Base-by-base conservation (phyloP, 768 basidiomycete genomes). In the Auriculariales sp. region DNA sequence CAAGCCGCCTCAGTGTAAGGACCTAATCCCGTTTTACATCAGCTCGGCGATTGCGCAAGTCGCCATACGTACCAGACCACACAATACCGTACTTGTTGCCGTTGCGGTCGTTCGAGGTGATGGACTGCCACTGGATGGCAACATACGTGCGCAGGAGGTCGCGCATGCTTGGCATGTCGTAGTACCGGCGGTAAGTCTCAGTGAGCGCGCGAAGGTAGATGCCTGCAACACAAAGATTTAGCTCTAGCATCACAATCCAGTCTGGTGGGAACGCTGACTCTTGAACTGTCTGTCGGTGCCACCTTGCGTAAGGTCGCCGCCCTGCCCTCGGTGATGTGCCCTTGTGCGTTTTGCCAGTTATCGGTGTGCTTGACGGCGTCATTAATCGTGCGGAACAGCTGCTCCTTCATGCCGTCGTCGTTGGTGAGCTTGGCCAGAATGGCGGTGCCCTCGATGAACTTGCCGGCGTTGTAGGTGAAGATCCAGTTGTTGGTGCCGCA, bases 381-480 rank as follows among this genome's bases (percentile, higher is more conserved):
- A n/a, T 65, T 64, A 27, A 66, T 57, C 9, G 66, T 62, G 19
- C 66, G 59, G 7, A 65, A 49, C 66, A 67, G 61, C 50, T 68
- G 51, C 1, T 53, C 58, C 32, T 54, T 67, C 72, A 72, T 74
- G 30, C 63, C 58, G 24, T 53, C 42, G 52, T 74, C 66, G 3
- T 66, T 64, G 9, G 70, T 72, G 28, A 74, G 63, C 46, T 63
- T 64, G 0, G 61, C 59, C 28, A 77, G 58, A 4, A 77, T 66
- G 44, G 66, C 69, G 47, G 75, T 59, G 2, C 74, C 75, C 55
- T 77, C 75, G 22, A 77, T 65, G 46, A 65, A 71, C 51, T 77
- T 77, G 27, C 76, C 74, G 27, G 63, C 69, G 51, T 77, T 77
- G 53, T 77, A 76, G 0, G 75, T 75, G 59, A 75, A 77, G 4